Percentiles rank a stretch among this genome's conserved stretches.
These are phyloP conservation scores for Ophiostoma sp. DNA, from an alignment of 2,329 filamentous ascomycete species.

Conservation along the genomic window DNA sequence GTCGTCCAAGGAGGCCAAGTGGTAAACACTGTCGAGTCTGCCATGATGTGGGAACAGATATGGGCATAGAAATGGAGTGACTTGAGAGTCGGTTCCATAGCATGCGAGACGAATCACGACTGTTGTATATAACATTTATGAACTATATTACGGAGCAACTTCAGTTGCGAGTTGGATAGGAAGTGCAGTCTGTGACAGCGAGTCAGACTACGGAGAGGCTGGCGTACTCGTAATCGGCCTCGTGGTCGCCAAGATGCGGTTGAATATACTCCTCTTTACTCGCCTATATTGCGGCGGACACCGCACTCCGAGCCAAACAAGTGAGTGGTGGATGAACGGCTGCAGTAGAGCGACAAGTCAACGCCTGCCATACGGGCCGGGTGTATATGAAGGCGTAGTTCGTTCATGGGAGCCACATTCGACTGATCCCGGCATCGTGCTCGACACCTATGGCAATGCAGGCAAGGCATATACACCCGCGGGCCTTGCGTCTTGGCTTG, in stretches of 20 bases:
- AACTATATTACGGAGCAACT: background rate
- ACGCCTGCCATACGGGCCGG: background rate
- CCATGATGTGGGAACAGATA: background rate
- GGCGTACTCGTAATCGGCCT: background rate
- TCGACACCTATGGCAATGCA: background rate
- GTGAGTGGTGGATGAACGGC: too few relatives aligned
- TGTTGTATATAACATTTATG: conserved; percentile 1
- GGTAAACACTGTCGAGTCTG: conserved; percentile 35
- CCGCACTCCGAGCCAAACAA: too few relatives aligned
- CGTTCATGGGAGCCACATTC: background rate
- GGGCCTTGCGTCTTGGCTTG: background rate
- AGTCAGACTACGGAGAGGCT: too few relatives aligned
- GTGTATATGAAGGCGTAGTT: too few relatives aligned
- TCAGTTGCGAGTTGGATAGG: too few relatives aligned
- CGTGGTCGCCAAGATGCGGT: background rate
- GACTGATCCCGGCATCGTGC: background rate
- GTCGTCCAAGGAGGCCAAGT: conserved; percentile 53
- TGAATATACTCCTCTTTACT: background rate
- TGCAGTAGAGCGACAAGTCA: too few relatives aligned
- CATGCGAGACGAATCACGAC: conserved; percentile 7
- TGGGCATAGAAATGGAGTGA: background rate
- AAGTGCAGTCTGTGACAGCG: too few relatives aligned
- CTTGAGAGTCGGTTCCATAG: background rate
- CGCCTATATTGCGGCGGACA: background rate
- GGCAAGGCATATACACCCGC: background rate